phyloP scores from a whole-genome alignment of 805 yeast species.

The Yarrowia sp. region DNA sequence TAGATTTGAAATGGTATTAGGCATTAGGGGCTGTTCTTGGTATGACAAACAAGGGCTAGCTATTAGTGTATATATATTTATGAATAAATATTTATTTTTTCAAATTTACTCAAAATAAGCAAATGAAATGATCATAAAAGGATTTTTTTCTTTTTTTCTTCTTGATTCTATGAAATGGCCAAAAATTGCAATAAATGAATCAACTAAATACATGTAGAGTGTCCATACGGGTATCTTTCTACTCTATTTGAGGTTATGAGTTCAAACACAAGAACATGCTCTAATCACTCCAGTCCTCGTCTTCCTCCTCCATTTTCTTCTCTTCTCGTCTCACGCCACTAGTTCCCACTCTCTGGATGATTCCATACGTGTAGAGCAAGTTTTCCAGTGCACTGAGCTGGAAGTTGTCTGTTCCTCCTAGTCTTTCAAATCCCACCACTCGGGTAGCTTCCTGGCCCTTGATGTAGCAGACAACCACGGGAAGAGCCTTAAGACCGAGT shows the following conservation, averaged over 20 bases:
- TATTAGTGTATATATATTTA: no score
- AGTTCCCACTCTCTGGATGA: not conserved
- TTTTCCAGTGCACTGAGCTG: conserved; percentile 49
- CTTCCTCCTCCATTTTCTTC: not conserved
- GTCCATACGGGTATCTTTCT: no score
- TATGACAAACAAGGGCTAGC: no score
- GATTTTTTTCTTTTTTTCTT: no score
- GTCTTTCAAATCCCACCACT: conserved; percentile 65
- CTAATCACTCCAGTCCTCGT: conserved; percentile 10
- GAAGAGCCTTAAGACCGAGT: conserved; percentile 62
- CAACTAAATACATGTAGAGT: not conserved
- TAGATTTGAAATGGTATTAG: no score
- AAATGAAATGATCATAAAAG: no score
- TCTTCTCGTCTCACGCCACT: not conserved
- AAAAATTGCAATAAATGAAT: not conserved
- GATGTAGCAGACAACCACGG: conserved; percentile 61
- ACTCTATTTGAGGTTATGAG: no score
- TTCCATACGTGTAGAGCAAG: conserved; percentile 3
- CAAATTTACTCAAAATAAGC: no score
- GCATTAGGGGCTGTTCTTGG: no score
- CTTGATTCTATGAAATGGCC: no score
- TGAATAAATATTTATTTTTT: no score
- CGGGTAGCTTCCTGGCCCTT: conserved; percentile 58
- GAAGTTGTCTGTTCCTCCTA: conserved; percentile 50
- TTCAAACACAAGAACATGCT: no score